These are phyloP conservation scores for Cutaneotrichosporon cutaneum DNA, from an alignment of 1,284 basidiomycete genomes.

Conservation along the genomic window DNA sequence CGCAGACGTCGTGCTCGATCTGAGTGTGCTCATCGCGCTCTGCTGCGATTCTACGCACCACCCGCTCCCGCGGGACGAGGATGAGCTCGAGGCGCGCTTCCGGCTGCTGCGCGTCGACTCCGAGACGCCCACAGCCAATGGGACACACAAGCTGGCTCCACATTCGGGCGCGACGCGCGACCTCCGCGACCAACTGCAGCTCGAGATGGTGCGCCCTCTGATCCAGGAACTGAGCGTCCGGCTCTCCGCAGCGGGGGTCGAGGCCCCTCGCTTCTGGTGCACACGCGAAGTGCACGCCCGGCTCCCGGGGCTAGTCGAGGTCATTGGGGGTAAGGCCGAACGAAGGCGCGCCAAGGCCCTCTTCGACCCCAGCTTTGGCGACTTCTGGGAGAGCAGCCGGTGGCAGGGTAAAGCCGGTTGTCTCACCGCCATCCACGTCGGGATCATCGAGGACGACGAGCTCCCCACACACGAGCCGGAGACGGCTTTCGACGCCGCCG, in stretches of 20 bases:
- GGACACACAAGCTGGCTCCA: conserved; percentile 16
- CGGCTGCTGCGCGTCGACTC: conserved; percentile 26
- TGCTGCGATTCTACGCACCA: conserved; percentile 78
- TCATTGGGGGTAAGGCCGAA: conserved; percentile 44
- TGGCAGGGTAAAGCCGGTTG: conserved; percentile 36
- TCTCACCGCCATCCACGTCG: conserved; percentile 30
- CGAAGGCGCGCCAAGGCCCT: conserved; percentile 34
- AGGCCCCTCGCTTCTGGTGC: conserved; percentile 38
- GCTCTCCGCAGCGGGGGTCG: conserved; percentile 10
- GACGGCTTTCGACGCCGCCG: conserved; percentile 19
- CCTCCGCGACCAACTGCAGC: conserved; percentile 42
- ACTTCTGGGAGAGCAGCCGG: conserved; percentile 41
- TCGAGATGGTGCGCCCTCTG: conserved; percentile 43
- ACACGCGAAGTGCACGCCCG: conserved; percentile 41
- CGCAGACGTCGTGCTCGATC: conserved; percentile 68
- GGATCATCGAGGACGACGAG: conserved; percentile 25
- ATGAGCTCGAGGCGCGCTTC: conserved; percentile 63
- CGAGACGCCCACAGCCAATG: neutral
- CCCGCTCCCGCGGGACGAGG: conserved; percentile 60
- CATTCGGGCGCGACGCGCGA: conserved; percentile 41
- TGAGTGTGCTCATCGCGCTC: conserved; percentile 76
- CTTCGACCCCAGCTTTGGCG: conserved; percentile 22
- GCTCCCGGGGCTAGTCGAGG: conserved; percentile 40
- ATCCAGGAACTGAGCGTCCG: conserved; percentile 40
- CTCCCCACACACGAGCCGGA: neutral